Conservation (phyloP, 1,284 basidiomycete species). For the Cutaneotrichosporon cavernicola region DNA sequence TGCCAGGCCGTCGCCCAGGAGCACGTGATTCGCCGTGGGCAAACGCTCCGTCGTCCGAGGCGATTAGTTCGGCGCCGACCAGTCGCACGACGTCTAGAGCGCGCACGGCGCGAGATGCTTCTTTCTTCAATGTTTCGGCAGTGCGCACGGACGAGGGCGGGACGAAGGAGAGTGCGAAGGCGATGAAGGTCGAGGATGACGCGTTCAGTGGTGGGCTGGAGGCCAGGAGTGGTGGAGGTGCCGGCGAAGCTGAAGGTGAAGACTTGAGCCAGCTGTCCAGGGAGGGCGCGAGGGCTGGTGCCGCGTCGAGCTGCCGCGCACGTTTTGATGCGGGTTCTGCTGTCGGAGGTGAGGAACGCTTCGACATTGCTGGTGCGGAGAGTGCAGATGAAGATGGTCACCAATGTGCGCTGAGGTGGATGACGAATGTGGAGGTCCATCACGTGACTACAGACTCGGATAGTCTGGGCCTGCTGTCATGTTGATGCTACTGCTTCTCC, state of each 20-base stretch:
- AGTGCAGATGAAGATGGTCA: not conserved
- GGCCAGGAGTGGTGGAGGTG: slow-evolving; percentile 26
- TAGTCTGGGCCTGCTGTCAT: not conserved
- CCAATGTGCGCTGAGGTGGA: not conserved
- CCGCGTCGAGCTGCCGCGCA: slow-evolving; percentile 16
- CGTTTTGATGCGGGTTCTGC: slow-evolving; percentile 10
- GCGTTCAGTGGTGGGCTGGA: slow-evolving; percentile 41
- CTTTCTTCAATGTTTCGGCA: slow-evolving; percentile 33
- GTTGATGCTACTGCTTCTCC: not conserved
- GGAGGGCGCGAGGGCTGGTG: slow-evolving; percentile 17
- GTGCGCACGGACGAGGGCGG: slow-evolving; percentile 33
- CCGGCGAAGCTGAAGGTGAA: slow-evolving; percentile 16
- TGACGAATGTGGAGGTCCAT: slow-evolving; percentile 2
- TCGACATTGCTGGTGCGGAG: slow-evolving; percentile 5
- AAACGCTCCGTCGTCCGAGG: slow-evolving; percentile 40
- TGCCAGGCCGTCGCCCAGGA: slow-evolving; percentile 23
- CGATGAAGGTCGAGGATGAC: slow-evolving; percentile 41
- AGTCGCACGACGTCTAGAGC: slow-evolving; percentile 41
- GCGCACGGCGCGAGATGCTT: slow-evolving; percentile 35
- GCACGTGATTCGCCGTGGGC: slow-evolving; percentile 36
- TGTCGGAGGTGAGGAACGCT: slow-evolving; percentile 7
- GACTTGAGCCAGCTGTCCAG: slow-evolving; percentile 48
- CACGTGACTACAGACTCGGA: not conserved
- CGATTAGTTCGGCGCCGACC: slow-evolving; percentile 33
- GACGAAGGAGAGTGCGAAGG: slow-evolving; percentile 37